These are phyloP conservation scores for Teunomyces atbi DNA, from an alignment of 805 yeast genomes.

Conservation along the genomic window DNA sequence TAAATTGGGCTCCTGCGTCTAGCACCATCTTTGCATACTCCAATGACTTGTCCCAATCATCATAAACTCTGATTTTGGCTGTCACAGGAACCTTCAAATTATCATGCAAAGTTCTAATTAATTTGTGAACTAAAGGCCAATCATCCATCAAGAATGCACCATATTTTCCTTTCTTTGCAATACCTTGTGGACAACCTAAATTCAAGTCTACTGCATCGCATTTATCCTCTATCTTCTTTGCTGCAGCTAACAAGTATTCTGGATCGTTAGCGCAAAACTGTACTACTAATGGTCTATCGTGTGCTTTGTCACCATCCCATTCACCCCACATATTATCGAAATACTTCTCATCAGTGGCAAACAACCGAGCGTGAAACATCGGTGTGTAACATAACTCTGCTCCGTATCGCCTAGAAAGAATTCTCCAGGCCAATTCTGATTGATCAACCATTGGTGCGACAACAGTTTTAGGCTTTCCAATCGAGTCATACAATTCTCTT, in stretches of 20 bases:
- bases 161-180: slow-evolving; percentile 90
- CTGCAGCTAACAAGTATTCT: slow-evolving; percentile 77
- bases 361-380: slow-evolving; percentile 90
- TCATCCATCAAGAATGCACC: slow-evolving; percentile 97
- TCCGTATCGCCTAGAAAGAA: slow-evolving; percentile 81
- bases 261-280: slow-evolving; percentile 98
- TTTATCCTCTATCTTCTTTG: slow-evolving; percentile 69
- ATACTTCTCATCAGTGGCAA: slow-evolving; percentile 82
- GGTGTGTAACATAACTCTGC: slow-evolving; percentile 95
- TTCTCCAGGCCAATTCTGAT: slow-evolving; percentile 93
- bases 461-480: slow-evolving; percentile 76
- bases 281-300: slow-evolving; percentile 85
- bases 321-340: slow-evolving; percentile 69
- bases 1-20: slow-evolving; percentile 91
- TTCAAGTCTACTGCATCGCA: slow-evolving; percentile 97
- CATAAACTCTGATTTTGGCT: slow-evolving; percentile 89
- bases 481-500: slow-evolving; percentile 61
- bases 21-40: slow-evolving; percentile 87
- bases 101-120: slow-evolving; percentile 71
- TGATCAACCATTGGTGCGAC: slow-evolving; percentile 99
- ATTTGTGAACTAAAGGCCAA: slow-evolving; percentile 75
- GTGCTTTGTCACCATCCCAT: slow-evolving; percentile 62
- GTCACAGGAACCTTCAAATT: slow-evolving; percentile 86
- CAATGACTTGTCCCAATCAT: slow-evolving; percentile 77
- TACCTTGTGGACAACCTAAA: slow-evolving; percentile 97